A percentile compares a stretch with the other conserved stretches of the same genome.
These are phyloP conservation scores for Monilinia polystroma DNA, from an alignment of 2,329 filamentous ascomycete species.

Conservation along the genomic window DNA sequence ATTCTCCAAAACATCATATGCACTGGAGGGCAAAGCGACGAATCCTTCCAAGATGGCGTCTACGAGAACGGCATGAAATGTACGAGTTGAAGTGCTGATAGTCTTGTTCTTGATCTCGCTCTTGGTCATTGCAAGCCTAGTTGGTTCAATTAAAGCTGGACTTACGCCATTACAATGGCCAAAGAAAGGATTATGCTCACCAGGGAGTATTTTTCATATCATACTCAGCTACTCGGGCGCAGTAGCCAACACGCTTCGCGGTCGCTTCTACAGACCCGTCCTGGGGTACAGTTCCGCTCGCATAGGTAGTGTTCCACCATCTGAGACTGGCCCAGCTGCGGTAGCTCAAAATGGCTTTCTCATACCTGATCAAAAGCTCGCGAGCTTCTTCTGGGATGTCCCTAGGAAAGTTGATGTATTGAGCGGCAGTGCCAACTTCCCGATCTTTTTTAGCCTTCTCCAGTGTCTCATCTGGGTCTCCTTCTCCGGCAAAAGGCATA, in stretches of 20 bases:
- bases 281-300: not conserved
- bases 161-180: not conserved
- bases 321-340: conserved; percentile 2
- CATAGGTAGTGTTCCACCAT: conserved; percentile 4
- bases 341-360: not conserved
- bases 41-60: not conserved
- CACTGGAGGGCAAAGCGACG: not conserved
- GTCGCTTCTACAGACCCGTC: not conserved
- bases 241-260: not conserved
- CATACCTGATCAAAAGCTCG: not conserved
- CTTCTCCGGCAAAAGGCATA: not conserved
- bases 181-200: not conserved
- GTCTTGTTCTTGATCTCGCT: not conserved
- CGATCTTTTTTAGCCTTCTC: conserved; percentile 3
- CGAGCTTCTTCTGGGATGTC: not conserved
- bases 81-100: not conserved
- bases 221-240: not conserved
- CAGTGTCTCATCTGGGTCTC: not conserved
- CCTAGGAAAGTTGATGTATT: not conserved
- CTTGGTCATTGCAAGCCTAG: not conserved
- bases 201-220: not conserved
- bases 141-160: not conserved
- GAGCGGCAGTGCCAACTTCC: not conserved
- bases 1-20: not conserved
- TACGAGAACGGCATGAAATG: not conserved